phyloP scores from a whole-genome alignment of 805 yeast genomes.

The Priceomyces medius region DNA sequence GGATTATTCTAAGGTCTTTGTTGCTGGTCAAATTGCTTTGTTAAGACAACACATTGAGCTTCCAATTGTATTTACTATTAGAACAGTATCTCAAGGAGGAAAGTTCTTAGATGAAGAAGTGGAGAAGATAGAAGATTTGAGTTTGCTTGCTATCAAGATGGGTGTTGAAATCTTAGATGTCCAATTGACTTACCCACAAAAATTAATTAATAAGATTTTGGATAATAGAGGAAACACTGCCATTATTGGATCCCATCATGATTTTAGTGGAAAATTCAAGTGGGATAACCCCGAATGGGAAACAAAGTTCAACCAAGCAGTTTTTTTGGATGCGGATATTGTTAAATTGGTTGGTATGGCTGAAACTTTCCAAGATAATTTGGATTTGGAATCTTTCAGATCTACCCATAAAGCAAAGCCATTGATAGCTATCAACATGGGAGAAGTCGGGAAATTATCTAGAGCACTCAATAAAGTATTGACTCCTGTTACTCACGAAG shows the following conservation, averaged over 20 bases:
- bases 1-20: slow-evolving; percentile 50
- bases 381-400: slow-evolving; percentile 70
- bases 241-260: slow-evolving; percentile 83
- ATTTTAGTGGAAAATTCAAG: slow-evolving; percentile 55
- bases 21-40: slow-evolving; percentile 69
- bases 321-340: slow-evolving; percentile 63
- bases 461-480: slow-evolving; percentile 70
- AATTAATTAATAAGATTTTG: slow-evolving; percentile 51
- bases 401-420: slow-evolving; percentile 54
- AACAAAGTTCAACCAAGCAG: slow-evolving; percentile 65
- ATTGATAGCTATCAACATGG: slow-evolving; percentile 81
- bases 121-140: slow-evolving; percentile 48
- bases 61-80: slow-evolving; percentile 80
- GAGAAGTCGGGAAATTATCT: slow-evolving; percentile 71
- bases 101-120: slow-evolving; percentile 61
- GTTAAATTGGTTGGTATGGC: slow-evolving; percentile 87
- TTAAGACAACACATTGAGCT: slow-evolving; percentile 62
- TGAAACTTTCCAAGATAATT: slow-evolving; percentile 59
- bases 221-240: slow-evolving; percentile 58
- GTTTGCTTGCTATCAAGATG: slow-evolving; percentile 62
- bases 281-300: slow-evolving; percentile 80
- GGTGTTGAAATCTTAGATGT: slow-evolving; percentile 83
- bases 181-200: slow-evolving; percentile 67
- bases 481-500: slow-evolving; percentile 80
- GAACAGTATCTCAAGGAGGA: slow-evolving; percentile 83